Conservation (phyloP, 257 asterid species). For the Nicotiana paniculata region DNA sequence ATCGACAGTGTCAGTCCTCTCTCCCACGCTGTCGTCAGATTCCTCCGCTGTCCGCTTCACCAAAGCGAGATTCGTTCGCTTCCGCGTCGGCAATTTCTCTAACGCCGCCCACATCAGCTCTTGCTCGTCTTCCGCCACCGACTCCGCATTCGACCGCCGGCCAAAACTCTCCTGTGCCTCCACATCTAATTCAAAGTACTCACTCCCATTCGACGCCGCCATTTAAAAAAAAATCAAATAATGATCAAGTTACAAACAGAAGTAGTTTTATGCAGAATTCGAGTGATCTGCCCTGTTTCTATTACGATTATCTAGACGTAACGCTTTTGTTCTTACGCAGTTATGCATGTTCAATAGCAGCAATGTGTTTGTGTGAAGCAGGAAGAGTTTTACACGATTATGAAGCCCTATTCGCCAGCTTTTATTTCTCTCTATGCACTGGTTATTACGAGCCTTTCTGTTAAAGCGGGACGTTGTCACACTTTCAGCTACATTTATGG, state of each 20-base stretch:
- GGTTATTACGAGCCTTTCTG: not conserved
- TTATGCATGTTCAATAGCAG: not conserved
- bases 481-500: not conserved
- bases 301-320: not conserved
- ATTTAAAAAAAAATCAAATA: conserved; percentile 10
- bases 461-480: not conserved
- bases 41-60: conserved; percentile 28
- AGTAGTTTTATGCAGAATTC: too few relatives aligned
- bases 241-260: too few relatives aligned
- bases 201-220: conserved; percentile 80
- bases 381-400: not conserved
- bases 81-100: conserved; percentile 66
- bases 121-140: conserved; percentile 52
- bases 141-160: conserved; percentile 62
- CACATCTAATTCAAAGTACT: conserved; percentile 51
- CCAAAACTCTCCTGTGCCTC: conserved; percentile 48
- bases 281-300: not conserved
- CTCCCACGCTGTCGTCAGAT: conserved; percentile 15
- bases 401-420: not conserved
- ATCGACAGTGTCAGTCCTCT: conserved; percentile 40
- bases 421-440: not conserved
- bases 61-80: conserved; percentile 40
- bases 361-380: not conserved
- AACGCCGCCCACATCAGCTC: conserved; percentile 77
- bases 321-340: not conserved